These are phyloP conservation scores for Ceratocystis colombiana DNA, from an alignment of 2,329 filamentous ascomycete species.

Conservation along the genomic window DNA sequence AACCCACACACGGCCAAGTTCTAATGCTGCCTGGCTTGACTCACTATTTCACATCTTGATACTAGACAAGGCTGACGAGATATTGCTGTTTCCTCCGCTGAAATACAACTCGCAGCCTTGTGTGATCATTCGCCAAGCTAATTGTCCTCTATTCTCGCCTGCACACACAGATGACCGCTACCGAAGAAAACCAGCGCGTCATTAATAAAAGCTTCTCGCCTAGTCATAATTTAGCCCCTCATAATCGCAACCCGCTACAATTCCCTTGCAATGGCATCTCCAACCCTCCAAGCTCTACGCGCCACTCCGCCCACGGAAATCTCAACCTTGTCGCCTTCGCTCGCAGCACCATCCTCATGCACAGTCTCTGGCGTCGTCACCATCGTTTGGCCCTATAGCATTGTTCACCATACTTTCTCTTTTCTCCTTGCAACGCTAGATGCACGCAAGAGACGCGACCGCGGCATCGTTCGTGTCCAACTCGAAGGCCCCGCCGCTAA, in stretches of 20 bases:
- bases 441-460: conserved; percentile 63
- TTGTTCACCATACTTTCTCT: conserved; percentile 60
- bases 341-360: conserved; percentile 36
- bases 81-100: not conserved
- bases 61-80: not conserved
- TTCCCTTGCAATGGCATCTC: conserved; percentile 14
- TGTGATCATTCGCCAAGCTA: not conserved
- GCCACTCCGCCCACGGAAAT: conserved; percentile 41
- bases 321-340: conserved; percentile 43
- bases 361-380: conserved; percentile 64
- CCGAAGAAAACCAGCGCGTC: not conserved
- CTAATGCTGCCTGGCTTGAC: not conserved
- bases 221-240: not conserved
- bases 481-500: conserved; percentile 63
- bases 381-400: conserved; percentile 85
- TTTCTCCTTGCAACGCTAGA: conserved; percentile 78
- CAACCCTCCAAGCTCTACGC: conserved; percentile 27
- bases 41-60: not conserved
- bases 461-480: conserved; percentile 70
- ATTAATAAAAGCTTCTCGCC: not conserved
- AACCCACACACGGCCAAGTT: not conserved
- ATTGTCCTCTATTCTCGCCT: not conserved
- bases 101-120: not conserved
- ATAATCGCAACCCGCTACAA: not conserved
- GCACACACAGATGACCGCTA: not conserved